Evolutionary conservation across 345 rosid species (phyloP).

Genomic region (Citrus sp.): DNA sequence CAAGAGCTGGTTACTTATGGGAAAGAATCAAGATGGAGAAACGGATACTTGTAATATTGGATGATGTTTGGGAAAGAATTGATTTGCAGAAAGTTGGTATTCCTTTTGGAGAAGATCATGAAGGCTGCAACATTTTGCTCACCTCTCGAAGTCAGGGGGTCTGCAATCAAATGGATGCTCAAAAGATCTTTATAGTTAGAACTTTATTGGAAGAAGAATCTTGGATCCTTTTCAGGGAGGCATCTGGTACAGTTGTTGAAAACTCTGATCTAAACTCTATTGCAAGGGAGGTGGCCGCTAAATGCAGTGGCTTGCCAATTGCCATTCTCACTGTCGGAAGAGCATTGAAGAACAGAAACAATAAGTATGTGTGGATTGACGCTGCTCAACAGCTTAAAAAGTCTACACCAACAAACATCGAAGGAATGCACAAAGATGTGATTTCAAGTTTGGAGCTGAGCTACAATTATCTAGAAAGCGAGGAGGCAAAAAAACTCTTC

Average conservation of each 20-base stretch:
- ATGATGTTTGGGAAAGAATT: conserved; percentile 1
- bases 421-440: not conserved
- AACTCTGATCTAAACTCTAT: not conserved
- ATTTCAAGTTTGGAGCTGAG: not conserved
- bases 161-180: not conserved
- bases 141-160: not conserved
- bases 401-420: not conserved
- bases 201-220: conserved; percentile 3
- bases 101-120: not conserved
- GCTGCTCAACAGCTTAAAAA: not conserved
- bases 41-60: conserved; percentile 20
- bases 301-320: conserved; percentile 17
- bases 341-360: not conserved
- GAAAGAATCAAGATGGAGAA: conserved; percentile 2
- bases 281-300: not conserved
- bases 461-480: not conserved
- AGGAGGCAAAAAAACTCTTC: not conserved
- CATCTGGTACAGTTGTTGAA: not conserved
- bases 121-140: not conserved
- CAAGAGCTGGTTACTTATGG: conserved; percentile 4
- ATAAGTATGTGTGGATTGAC: not conserved
- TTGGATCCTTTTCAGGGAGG: conserved; percentile 1
- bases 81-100: not conserved
- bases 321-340: conserved; percentile 8
- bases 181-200: not conserved